Evolutionary conservation across 106 monocot species (phyloP), one percentile per base, ranked within the genome.

Genomic region (Dendrobium chrysotoxum): DNA sequence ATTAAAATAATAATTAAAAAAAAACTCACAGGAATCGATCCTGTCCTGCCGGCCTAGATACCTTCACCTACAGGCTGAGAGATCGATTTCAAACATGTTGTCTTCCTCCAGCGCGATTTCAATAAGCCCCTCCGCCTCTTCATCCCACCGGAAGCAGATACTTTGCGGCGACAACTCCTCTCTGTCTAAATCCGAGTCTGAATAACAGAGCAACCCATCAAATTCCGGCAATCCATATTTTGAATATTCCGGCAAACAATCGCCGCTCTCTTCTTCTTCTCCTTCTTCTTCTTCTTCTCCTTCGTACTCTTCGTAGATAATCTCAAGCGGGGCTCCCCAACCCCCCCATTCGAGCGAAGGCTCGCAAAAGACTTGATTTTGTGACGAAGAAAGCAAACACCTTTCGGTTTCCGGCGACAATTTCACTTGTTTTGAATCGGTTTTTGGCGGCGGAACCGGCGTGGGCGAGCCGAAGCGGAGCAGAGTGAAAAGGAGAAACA

Each of bases 91-190:
- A 75, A 90, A 87, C 73, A 90, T 81, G 44, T 81, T 85, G 38
- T 90, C 90, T 77, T 90, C 90, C 78, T 90, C 90, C 1, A 88
- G 75, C 41, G 79, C 84, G 39, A 88, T 88, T 79, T 88, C 88
- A 40, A 88, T 88, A 53, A 88, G 55, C 39, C 38, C 85, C 1
- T 85, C 85, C 41, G 40, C 84, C 17, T 85, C 85, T 61, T 85
- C 90, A 2, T 79, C 79, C 78, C 83, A 83, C 54, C 39, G 77
- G 44, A 80, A 78, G 23, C 45, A 53, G 17, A 65, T 20, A 17
- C 58, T 58, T 39, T 66, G 61, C 75, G 65, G 66, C 77, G 40
- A 79, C 44, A 20, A 45, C 13, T 12, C 50, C 23, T 81, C 81
- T 41, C 54, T 77, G 13, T 75, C 78, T 21, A 15, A 26, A 31